Conservation (phyloP, 1,284 basidiomycete genomes). For the Neonothopanus nambi region DNA sequence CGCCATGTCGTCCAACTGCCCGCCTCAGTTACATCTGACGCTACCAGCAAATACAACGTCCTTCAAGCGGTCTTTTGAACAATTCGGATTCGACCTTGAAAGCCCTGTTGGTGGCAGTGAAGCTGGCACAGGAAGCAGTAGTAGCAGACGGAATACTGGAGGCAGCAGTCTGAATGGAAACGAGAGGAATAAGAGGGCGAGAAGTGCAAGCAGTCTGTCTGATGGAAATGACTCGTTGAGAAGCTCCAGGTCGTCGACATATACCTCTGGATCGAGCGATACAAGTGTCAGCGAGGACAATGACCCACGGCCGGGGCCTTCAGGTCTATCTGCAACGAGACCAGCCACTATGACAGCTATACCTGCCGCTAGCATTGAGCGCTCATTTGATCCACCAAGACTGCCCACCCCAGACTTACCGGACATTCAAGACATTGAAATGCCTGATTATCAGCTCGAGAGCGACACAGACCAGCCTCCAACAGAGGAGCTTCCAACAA, state of each 20-base stretch:
- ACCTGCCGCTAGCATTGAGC: conserved; percentile 24
- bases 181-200: no score
- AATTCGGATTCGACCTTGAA: conserved; percentile 53
- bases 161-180: no score
- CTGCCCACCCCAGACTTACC: conserved; percentile 42
- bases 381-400: conserved; percentile 31
- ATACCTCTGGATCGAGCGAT: conserved; percentile 34
- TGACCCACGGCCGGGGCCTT: conserved; percentile 8
- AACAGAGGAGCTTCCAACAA: no score
- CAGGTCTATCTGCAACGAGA: no score
- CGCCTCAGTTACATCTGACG: conserved; percentile 47
- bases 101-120: conserved; percentile 35
- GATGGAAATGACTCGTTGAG: conserved; percentile 25
- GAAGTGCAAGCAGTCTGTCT: no score
- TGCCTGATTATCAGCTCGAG: no score
- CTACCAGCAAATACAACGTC: conserved; percentile 45
- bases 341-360: no score
- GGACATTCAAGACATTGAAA: conserved; percentile 47
- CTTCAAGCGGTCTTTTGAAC: conserved; percentile 57
- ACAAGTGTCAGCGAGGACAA: conserved; percentile 19
- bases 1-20: conserved; percentile 35
- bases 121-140: conserved; percentile 26
- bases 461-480: no score
- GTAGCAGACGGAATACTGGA: conserved; percentile 27
- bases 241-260: conserved; percentile 36